Percentiles rank a stretch among this genome's conserved stretches.
Conservation (phyloP, 192 early-diverging fungal species). For the Martensiomyces pterosporus region DNA sequence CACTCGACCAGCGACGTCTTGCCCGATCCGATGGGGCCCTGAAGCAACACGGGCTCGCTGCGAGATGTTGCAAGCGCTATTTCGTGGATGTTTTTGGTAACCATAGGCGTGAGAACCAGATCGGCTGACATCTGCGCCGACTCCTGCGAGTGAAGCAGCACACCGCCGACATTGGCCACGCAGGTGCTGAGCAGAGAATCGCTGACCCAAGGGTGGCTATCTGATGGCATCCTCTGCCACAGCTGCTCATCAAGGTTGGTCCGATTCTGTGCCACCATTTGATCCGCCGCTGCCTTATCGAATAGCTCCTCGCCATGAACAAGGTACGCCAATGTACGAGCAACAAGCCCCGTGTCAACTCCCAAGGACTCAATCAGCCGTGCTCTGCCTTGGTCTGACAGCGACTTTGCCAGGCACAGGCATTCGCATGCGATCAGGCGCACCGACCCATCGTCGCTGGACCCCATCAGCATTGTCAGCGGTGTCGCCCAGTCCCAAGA, state of each 20-base stretch:
- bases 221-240: slow-evolving; percentile 8
- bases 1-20: slow-evolving; percentile 92
- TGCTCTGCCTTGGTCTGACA: slow-evolving; percentile 21
- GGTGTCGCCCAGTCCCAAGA: slow-evolving; percentile 35
- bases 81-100: slow-evolving; percentile 67
- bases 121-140: slow-evolving; percentile 14
- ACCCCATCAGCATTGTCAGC: slow-evolving; percentile 24
- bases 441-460: not conserved
- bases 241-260: not conserved
- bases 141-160: slow-evolving; percentile 35
- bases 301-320: slow-evolving; percentile 19
- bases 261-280: slow-evolving; percentile 14
- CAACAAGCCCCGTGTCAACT: slow-evolving; percentile 3
- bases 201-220: slow-evolving; percentile 15
- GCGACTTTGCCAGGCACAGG: slow-evolving; percentile 13
- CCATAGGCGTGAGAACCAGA: slow-evolving; percentile 77
- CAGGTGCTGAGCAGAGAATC: slow-evolving; percentile 18
- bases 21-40: slow-evolving; percentile 80
- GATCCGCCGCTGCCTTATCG: slow-evolving; percentile 5
- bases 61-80: slow-evolving; percentile 85
- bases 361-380: slow-evolving; percentile 10
- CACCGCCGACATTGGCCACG: slow-evolving; percentile 44
- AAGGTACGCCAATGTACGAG: slow-evolving; percentile 19
- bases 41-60: slow-evolving; percentile 80
- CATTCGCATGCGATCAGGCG: slow-evolving; percentile 39